Conservation (phyloP, 1,284 basidiomycete species). For the Macrocybe sp. region DNA sequence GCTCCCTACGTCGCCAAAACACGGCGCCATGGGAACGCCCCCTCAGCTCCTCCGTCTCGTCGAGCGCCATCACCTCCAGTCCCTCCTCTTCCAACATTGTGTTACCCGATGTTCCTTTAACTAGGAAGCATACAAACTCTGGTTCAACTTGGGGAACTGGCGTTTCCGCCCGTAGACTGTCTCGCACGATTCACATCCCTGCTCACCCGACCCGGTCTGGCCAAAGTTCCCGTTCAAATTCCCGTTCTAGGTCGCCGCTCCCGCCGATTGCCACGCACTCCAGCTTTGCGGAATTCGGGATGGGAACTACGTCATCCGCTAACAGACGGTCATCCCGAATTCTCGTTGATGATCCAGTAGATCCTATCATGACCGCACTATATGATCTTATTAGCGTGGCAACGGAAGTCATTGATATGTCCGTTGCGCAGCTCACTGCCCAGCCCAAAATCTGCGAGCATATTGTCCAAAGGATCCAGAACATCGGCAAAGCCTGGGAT, state of each 20-base stretch:
- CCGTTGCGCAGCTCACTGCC: conserved; percentile 79
- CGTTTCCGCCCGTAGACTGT: conserved; percentile 65
- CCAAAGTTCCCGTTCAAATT: conserved; percentile 91
- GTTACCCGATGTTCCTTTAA: conserved; percentile 56
- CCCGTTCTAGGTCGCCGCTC: conserved; percentile 91
- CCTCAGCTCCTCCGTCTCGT: conserved; percentile 43
- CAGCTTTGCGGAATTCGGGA: conserved; percentile 55
- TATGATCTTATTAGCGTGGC: conserved; percentile 93
- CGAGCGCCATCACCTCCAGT: conserved; percentile 47
- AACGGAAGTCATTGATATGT: conserved; percentile 93
- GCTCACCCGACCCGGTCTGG: conserved; percentile 63
- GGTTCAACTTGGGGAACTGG: conserved; percentile 50
- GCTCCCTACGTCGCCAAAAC: conserved; percentile 59
- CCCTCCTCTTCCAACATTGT: conserved; percentile 52
- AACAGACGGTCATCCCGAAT: conserved; percentile 71
- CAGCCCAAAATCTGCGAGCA: conserved; percentile 83
- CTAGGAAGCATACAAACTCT: conserved; percentile 53
- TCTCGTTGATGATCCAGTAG: conserved; percentile 72
- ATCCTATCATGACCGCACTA: conserved; percentile 87
- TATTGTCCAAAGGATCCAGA: conserved; percentile 87
- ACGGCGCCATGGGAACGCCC: conserved; percentile 64
- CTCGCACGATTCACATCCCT: conserved; percentile 76
- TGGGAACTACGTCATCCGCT: conserved; percentile 39
- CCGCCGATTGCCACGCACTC: conserved; percentile 67
- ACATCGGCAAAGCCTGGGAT: conserved; percentile 93